Base-by-base conservation (phyloP, 2,329 filamentous ascomycete species). In the Aureobasidium melanogenum region DNA sequence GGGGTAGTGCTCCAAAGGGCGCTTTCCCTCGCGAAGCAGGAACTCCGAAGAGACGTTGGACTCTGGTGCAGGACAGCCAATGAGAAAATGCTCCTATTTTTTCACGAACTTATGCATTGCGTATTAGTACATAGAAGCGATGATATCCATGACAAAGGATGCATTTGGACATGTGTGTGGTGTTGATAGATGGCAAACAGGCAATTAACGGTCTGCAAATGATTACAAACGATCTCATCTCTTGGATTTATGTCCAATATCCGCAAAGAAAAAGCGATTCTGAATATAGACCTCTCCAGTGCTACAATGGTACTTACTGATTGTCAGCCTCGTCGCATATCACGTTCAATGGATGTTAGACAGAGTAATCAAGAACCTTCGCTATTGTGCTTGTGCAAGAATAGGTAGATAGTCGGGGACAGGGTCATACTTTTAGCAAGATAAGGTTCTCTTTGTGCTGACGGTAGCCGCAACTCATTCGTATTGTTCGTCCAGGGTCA, bases 31-130 rank as follows among this genome's bases (percentile, higher is more conserved):
- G 75, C 59, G 70, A 70, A 9, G 66, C 66, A 28, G 74, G 73
- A 8, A 61, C 63, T 41, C 70, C 72, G 24, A 78, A 78, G 70
- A 70, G 76, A 65, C 66, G 76, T 58, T 78, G 76, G 76, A 78
- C 75, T 3, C 68, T 77, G 39, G 73, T 69, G 50, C 63, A 69
- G 41, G 67, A 67, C n/a, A 41, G 26, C 26, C 44, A 32, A 22
- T 1, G 26, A 41, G 4, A 5, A 8, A 26, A 46, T 43, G 22
- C 17, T 22, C 1, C 9, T n/a, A 26, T 39, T 15, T 19, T 19
- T 14, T 36, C 22, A 51, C 7, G 48, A 51, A 24, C 14, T 24
- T 5, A 9, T 26, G 28, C 28, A 34, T 56, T 56, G 15, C 32
- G 30, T 15, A 5, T 9, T 22, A n/a, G n/a, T 28, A 38, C 14